Conservation (phyloP, 305 asterid species). For the Solanum hybrid region DNA sequence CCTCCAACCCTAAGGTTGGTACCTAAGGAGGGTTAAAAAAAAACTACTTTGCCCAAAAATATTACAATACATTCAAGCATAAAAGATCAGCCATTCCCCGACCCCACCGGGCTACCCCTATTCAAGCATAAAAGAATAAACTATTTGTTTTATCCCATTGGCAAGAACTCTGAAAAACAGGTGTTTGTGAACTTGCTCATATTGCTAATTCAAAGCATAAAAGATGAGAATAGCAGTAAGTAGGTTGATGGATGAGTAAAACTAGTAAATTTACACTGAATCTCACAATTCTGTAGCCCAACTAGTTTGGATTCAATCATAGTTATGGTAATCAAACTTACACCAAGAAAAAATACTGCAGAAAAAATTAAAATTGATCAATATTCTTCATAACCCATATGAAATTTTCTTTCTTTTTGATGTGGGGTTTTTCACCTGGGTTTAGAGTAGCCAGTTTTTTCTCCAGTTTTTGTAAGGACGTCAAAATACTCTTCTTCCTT, state of each 20-base stretch:
- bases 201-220: background rate
- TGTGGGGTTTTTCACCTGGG: constrained; percentile 42
- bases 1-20: background rate
- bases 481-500: constrained; percentile 56
- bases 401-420: background rate
- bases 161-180: background rate
- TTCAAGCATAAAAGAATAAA: background rate
- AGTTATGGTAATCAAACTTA: background rate
- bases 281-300: background rate
- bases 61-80: background rate
- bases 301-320: background rate
- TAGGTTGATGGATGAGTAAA: background rate
- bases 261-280: background rate
- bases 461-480: constrained; percentile 65
- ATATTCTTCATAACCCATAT: background rate
- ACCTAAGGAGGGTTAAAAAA: background rate
- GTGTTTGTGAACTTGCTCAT: background rate
- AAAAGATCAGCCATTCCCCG: background rate
- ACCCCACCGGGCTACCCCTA: background rate
- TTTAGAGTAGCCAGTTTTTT: constrained; percentile 64
- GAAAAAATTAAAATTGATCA: background rate
- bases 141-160: background rate
- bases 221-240: background rate
- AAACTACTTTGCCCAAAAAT: background rate
- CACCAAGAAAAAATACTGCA: background rate